Conservation (phyloP, 2,329 filamentous ascomycete species). For the Annulohypoxylon truncatum region DNA sequence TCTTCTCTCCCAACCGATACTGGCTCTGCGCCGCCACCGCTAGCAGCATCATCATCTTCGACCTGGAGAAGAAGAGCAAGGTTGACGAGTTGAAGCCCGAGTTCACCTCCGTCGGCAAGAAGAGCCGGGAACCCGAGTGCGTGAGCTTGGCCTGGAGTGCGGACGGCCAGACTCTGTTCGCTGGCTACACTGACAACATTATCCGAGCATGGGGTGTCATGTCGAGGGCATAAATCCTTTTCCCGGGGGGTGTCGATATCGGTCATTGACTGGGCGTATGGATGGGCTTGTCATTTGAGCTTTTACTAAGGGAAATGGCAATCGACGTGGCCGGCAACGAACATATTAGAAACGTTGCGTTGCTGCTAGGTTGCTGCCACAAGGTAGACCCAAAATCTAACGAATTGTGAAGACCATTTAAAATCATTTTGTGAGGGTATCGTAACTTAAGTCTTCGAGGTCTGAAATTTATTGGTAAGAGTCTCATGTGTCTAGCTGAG, state of each 20-base stretch:
- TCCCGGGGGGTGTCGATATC: constrained; percentile 38
- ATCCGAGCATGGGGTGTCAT: constrained; percentile 98
- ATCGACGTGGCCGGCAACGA: constrained; percentile 46
- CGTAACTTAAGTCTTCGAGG: background rate
- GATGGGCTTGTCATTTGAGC: constrained; percentile 51
- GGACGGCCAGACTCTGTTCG: constrained; percentile 98
- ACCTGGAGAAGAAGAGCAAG: constrained; percentile 99
- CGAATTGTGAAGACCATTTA: constrained; percentile 47
- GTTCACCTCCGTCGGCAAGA: constrained; percentile 96
- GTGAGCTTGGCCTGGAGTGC: constrained; percentile 97
- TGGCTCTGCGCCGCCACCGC: constrained; percentile 99
- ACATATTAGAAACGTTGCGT: constrained; percentile 43
- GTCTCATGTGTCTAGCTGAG: background rate
- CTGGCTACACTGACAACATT: constrained; percentile 99
- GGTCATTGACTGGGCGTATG: constrained; percentile 53
- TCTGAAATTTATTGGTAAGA: background rate
- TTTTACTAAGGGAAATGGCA: constrained; percentile 49
- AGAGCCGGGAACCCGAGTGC: constrained; percentile 98
- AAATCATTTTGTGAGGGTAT: background rate
- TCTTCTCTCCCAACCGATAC: constrained; percentile 99
- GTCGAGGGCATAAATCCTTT: constrained; percentile 78
- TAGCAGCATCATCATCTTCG: constrained; percentile 99
- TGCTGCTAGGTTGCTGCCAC: constrained; percentile 45
- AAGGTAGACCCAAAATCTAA: constrained; percentile 48
- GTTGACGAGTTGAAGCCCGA: constrained; percentile 99